Conservation (phyloP, 257 asterid genomes). For the Coffea canephora region DNA sequence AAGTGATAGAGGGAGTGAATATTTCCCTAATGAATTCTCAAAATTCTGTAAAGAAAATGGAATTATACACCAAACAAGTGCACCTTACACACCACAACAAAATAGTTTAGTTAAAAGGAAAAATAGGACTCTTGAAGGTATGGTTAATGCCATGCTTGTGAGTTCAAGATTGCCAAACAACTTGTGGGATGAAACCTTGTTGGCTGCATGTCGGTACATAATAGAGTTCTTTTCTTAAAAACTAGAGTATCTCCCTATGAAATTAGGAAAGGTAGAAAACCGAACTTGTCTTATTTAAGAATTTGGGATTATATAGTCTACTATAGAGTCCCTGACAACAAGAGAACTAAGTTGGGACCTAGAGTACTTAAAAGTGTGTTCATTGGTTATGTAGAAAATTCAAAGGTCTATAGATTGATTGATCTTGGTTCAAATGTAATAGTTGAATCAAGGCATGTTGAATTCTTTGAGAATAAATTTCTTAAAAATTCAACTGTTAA, state of each 20-base stretch:
- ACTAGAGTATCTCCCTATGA: background rate
- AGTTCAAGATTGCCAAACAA: background rate
- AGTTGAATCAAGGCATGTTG: no score
- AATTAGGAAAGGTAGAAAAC: background rate
- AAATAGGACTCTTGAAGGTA: background rate
- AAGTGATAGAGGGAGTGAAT: no score
- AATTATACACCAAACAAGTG: background rate
- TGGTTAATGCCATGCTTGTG: background rate
- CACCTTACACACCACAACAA: background rate
- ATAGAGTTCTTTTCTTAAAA: background rate
- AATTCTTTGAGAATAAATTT: no score
- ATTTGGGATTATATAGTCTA: no score
- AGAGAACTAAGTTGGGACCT: background rate
- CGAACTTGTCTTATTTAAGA: no score
- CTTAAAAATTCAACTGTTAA: no score
- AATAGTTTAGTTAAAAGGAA: no score
- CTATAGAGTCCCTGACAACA: no score
- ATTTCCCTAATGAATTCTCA: no score
- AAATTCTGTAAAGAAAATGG: background rate
- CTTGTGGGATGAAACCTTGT: background rate
- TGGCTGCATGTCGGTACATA: background rate
- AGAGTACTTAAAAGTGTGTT: slow-evolving; percentile 10
- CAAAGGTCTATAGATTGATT: no score
- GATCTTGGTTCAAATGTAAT: no score
- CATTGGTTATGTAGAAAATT: no score